phyloP scores from a whole-genome alignment of 306 rosid genomes.

The Castanea crenata region DNA sequence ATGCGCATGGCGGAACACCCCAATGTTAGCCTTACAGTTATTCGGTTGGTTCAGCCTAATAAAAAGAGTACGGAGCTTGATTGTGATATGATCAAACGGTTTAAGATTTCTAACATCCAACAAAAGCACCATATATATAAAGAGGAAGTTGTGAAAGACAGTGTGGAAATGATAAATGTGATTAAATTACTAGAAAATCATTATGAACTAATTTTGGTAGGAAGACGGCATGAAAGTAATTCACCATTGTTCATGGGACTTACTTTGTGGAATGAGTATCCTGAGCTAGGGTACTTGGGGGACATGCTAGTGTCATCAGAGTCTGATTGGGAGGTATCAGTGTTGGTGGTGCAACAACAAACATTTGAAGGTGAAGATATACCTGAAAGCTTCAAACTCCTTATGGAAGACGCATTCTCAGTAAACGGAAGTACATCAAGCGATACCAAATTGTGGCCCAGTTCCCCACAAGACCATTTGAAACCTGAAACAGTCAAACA shows the following conservation, averaged over 20 bases:
- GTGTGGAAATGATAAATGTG: slow-evolving; percentile 40
- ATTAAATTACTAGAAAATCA: slow-evolving; percentile 31
- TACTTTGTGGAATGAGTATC: slow-evolving; percentile 54
- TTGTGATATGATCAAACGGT: slow-evolving; percentile 30
- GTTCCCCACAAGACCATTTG: not conserved
- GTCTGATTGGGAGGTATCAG: slow-evolving; percentile 27
- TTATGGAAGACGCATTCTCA: slow-evolving; percentile 2
- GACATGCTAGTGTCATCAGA: slow-evolving; percentile 51
- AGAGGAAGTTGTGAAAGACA: slow-evolving; percentile 36
- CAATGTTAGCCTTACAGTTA: slow-evolving; percentile 26
- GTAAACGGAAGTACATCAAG: not conserved
- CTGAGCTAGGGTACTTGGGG: slow-evolving; percentile 59
- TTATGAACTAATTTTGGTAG: slow-evolving; percentile 49
- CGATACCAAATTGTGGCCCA: not conserved
- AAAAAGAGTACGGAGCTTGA: slow-evolving; percentile 13
- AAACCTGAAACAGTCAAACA: not conserved
- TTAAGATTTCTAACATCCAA: not conserved
- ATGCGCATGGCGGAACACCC: slow-evolving; percentile 45
- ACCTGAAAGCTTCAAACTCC: not conserved
- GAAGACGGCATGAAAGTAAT: slow-evolving; percentile 45
- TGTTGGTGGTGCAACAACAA: slow-evolving; percentile 67
- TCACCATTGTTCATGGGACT: slow-evolving; percentile 41
- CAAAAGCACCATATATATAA: slow-evolving; percentile 28
- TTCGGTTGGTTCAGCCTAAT: slow-evolving; percentile 18
- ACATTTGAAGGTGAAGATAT: not conserved